Conservation (phyloP, 176 grass and related monocot genomes). For the Elymus sibiricus region DNA sequence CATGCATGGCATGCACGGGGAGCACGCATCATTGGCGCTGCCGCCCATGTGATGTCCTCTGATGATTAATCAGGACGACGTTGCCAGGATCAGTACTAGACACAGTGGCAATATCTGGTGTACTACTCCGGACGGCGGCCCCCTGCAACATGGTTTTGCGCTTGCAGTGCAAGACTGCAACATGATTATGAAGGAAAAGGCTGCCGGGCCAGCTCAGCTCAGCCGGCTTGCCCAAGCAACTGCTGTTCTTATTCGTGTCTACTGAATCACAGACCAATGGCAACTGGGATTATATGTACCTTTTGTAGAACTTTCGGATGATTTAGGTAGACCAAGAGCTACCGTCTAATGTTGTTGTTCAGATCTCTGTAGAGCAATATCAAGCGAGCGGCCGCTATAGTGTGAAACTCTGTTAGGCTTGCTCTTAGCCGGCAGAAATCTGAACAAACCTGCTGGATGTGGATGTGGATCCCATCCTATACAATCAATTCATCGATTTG, state of each 20-base stretch:
- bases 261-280: background rate
- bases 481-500: background rate
- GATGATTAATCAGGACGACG: background rate
- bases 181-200: no score
- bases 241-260: background rate
- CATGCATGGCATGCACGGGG: background rate
- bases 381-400: no score
- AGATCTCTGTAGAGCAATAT: no score
- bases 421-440: no score
- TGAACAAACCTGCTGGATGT: background rate
- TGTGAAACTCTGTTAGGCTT: no score
- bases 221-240: background rate
- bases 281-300: background rate
- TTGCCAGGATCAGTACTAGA: background rate
- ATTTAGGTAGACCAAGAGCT: background rate
- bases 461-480: background rate
- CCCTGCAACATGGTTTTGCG: no score
- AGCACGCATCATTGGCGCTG: background rate
- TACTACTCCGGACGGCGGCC: background rate
- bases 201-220: background rate
- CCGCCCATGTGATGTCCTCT: constrained; percentile 5
- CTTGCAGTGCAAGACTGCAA: no score
- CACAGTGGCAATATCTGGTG: background rate
- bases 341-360: background rate
- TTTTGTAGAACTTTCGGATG: background rate